phyloP scores from a whole-genome alignment of 78 protist species.

The Dictyostelium capitatum region DNA sequence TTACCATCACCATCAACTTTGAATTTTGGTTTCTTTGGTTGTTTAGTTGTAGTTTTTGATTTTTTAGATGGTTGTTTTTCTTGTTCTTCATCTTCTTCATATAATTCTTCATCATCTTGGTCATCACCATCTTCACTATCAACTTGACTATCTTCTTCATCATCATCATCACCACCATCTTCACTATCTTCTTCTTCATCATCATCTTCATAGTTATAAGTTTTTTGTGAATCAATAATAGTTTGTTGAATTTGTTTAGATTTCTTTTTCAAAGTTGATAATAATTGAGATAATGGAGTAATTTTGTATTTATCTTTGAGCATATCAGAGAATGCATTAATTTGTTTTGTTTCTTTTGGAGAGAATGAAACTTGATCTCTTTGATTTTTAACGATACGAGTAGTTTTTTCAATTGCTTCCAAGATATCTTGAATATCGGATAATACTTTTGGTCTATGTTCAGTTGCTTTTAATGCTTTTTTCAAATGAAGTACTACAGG shows the following conservation, averaged over 20 bases:
- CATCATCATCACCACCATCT: conserved; percentile 49
- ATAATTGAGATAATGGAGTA: conserved; percentile 32
- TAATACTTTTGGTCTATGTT: conserved; percentile 32
- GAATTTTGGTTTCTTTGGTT: conserved; percentile 26
- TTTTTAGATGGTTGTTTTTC: conserved; percentile 25
- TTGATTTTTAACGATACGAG: background rate
- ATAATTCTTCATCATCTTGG: conserved; percentile 22
- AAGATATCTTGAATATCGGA: conserved; percentile 37
- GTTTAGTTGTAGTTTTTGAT: conserved; percentile 15
- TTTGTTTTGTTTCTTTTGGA: conserved; percentile 80
- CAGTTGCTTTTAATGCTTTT: background rate
- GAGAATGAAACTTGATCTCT: conserved; percentile 70
- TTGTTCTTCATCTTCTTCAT: conserved; percentile 48
- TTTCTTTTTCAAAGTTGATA: background rate
- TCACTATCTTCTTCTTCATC: conserved; percentile 28
- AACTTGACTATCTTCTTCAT: background rate
- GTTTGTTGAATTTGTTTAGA: conserved; percentile 13
- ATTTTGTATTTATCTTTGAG: conserved; percentile 19
- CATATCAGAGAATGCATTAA: conserved; percentile 13
- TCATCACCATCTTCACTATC: conserved; percentile 33
- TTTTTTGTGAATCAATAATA: conserved; percentile 24
- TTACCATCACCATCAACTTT: background rate
- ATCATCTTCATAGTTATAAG: conserved; percentile 25
- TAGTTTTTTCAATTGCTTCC: conserved; percentile 49
- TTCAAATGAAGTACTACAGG: conserved; percentile 62